phyloP scores from a whole-genome alignment of 305 asterid species.

The Fraxinus dipetala region DNA sequence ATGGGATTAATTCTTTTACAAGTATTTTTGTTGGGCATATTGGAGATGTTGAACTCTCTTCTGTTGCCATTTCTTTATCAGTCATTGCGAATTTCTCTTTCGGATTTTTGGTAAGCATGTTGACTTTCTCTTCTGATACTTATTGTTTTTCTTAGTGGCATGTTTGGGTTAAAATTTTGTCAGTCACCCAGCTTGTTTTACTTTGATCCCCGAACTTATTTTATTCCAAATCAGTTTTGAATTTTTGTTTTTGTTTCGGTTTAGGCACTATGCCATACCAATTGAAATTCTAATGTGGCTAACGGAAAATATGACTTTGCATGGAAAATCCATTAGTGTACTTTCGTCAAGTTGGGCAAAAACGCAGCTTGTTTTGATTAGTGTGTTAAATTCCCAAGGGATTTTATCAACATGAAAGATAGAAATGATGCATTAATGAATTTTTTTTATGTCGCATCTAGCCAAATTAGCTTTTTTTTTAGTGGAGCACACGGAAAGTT shows the following conservation, averaged over 20 bases:
- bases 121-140: constrained; percentile 1
- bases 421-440: background rate
- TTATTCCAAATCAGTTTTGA: background rate
- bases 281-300: background rate
- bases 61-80: constrained; percentile 76
- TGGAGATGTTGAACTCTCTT: constrained; percentile 89
- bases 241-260: background rate
- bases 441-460: background rate
- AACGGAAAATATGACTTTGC: background rate
- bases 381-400: background rate
- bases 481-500: background rate
- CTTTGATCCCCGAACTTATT: background rate
- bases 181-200: background rate
- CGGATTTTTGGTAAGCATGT: constrained; percentile 80
- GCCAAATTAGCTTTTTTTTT: background rate
- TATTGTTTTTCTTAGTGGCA: background rate
- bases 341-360: background rate
- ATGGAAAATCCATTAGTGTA: background rate
- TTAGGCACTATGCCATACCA: background rate
- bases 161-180: background rate
- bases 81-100: constrained; percentile 85
- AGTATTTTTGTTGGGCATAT: constrained; percentile 84
- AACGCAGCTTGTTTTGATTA: too few species aligned
- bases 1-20: constrained; percentile 86
- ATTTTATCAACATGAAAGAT: background rate